Evolutionary conservation across 2,329 filamentous ascomycete genomes (phyloP), one percentile per base, ranked within the genome.

Genomic region (Orbilia brochopaga): DNA sequence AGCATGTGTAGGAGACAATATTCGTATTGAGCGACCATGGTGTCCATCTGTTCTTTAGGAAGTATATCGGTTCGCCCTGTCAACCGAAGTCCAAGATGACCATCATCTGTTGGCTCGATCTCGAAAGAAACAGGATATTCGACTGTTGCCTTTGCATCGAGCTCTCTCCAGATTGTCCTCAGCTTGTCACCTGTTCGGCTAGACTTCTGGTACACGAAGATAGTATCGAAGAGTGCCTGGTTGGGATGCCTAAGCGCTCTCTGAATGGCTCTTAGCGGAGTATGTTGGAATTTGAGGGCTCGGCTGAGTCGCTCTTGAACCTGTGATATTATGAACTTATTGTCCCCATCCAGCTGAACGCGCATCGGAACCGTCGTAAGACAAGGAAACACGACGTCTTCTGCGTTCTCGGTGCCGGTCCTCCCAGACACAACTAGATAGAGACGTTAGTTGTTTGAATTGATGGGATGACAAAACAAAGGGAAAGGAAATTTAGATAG

Each of bases 91-190:
- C 81, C 78, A 0, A 96, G 76, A 1, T 78, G 76, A 0, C 82
- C 83, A 0, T 80, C 75, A 0, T 75, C 59, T 0, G 77, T 78
- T 0, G 88, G 86, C 67, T 92, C 86, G 35, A 95, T 79, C 78
- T 97, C 92, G 19, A 97, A 81, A 0, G 93, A 96, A 0, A 95
- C 80, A 0, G 88, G 82, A 78, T 93, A 96, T 79, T 83, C 64
- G 24, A 90, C 86, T 0, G 83, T 85, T 4, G 89, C 88, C 56
- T 85, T 81, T 67, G 96, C 91, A 15, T 86, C 81, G 0, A 85
- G 73, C 0, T 90, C 74, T 5, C 81, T 81, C 88, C 90, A 95
- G 0, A 83, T 80, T 2, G 77, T 48, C 2, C 32, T 37, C 37
- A 48, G 48, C 0, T 78, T 63, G 15, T 75, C 58, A 1, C 75